Conservation (phyloP, 169 alveolate genomes). For the Eimeria falciformis region DNA sequence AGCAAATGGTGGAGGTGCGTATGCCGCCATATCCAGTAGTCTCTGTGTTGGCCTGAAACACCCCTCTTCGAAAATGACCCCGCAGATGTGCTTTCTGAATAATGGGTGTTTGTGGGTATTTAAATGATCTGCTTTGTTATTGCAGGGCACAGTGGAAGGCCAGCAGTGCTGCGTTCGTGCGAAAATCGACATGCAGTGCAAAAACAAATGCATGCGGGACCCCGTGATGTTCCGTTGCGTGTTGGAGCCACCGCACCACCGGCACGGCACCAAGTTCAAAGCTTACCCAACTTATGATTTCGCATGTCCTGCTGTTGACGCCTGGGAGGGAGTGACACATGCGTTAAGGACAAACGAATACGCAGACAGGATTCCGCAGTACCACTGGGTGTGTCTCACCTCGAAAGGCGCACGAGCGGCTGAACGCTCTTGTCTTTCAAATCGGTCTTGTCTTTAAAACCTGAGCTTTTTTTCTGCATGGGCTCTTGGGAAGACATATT, state of each 20-base stretch:
- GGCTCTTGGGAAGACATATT: no score
- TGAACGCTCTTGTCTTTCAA: no score
- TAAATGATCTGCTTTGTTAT: background rate
- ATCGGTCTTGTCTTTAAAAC: no score
- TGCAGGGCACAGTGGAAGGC: slow-evolving; percentile 90
- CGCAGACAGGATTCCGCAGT: slow-evolving; percentile 97
- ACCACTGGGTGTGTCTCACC: slow-evolving; percentile 92
- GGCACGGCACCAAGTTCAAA: slow-evolving; percentile 95
- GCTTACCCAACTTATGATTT: slow-evolving; percentile 99
- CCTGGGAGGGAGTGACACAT: slow-evolving; percentile 97
- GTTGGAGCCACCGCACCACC: slow-evolving; percentile 94
- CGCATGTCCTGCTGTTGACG: slow-evolving; percentile 99
- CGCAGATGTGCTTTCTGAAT: background rate
- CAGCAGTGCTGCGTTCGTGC: slow-evolving; percentile 97
- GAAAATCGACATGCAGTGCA: slow-evolving; percentile 95
- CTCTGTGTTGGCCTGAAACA: no score
- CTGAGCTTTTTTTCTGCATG: no score
- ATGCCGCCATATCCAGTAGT: no score
- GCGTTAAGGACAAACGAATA: slow-evolving; percentile 98
- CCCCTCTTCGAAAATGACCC: no score
- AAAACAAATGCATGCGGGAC: slow-evolving; percentile 98
- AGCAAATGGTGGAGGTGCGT: slow-evolving; percentile 88
- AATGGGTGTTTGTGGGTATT: background rate
- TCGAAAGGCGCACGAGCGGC: no score
- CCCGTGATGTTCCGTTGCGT: slow-evolving; percentile 98